Conservation (phyloP, 2,329 filamentous ascomycete genomes). For the Zymoseptoria passerinii region DNA sequence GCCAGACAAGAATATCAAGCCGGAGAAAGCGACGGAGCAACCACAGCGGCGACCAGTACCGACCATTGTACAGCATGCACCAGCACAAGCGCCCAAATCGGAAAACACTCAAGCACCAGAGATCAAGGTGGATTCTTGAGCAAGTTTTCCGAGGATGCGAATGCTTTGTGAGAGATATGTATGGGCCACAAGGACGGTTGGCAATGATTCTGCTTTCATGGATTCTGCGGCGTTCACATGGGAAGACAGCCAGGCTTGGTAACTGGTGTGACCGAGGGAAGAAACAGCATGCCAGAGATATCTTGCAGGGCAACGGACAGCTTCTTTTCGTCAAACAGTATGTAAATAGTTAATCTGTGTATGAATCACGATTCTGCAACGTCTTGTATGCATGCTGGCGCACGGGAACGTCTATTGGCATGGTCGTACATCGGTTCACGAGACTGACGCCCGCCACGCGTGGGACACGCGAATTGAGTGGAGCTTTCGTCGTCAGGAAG, state of each 20-base stretch:
- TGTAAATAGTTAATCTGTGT: background rate
- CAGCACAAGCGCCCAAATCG: slow-evolving; percentile 6
- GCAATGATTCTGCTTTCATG: background rate
- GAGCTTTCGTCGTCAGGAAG: background rate
- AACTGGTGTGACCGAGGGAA: background rate
- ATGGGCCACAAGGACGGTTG: background rate
- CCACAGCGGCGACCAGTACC: background rate
- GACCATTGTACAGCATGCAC: background rate
- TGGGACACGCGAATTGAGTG: background rate
- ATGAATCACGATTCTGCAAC: background rate
- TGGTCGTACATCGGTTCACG: background rate
- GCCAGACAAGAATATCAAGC: background rate
- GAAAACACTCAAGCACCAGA: slow-evolving; percentile 20
- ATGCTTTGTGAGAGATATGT: slow-evolving; percentile 5
- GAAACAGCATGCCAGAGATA: background rate
- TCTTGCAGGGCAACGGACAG: background rate
- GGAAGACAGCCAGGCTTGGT: background rate
- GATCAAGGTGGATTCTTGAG: slow-evolving; percentile 23
- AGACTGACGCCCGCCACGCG: background rate
- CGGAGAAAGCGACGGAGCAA: background rate
- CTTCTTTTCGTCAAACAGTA: background rate
- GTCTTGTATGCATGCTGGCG: background rate
- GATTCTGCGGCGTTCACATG: slow-evolving; percentile 3
- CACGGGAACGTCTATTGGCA: background rate
- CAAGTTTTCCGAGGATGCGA: slow-evolving; percentile 20